Conservation (phyloP, 306 rosid species). For the Nissolia schottii region DNA sequence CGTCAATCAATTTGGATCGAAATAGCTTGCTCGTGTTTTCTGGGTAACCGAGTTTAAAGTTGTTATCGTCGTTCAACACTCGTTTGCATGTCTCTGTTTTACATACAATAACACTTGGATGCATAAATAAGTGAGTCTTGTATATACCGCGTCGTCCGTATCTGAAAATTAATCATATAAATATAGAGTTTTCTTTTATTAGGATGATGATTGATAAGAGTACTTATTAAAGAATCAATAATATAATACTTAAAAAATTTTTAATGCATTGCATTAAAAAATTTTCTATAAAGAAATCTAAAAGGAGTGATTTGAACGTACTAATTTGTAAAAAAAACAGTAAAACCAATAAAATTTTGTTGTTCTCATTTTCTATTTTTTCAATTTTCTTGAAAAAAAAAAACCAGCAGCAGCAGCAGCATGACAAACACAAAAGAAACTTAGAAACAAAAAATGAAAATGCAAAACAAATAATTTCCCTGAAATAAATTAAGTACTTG, state of each 20-base stretch:
- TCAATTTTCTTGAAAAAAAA: too few relatives aligned
- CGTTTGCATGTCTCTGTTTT: neutral
- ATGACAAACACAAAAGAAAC: too few relatives aligned
- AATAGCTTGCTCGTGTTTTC: neutral
- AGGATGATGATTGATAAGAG: neutral
- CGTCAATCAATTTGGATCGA: neutral
- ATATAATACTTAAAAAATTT: too few relatives aligned
- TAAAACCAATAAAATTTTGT: too few relatives aligned
- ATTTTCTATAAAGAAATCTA: too few relatives aligned
- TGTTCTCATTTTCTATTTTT: too few relatives aligned
- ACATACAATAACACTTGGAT: conserved; percentile 17
- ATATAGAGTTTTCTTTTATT: neutral
- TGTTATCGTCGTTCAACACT: conserved; percentile 16
- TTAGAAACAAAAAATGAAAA: neutral
- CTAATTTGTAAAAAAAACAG: too few relatives aligned
- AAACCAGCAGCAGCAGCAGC: too few relatives aligned
- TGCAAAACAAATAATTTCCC: too few relatives aligned
- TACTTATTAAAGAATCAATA: too few relatives aligned
- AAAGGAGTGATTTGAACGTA: too few relatives aligned
- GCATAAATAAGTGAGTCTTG: conserved; percentile 26
- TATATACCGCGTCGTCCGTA: conserved; percentile 19
- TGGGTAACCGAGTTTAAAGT: conserved; percentile 26
- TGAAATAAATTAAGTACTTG: neutral
- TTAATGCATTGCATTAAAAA: too few relatives aligned
- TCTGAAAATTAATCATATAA: neutral